Percentiles rank a stretch among this genome's conserved stretches.
Evolutionary conservation across 257 asterid species (phyloP).

Genomic region (Ajuga chamaepitys): DNA sequence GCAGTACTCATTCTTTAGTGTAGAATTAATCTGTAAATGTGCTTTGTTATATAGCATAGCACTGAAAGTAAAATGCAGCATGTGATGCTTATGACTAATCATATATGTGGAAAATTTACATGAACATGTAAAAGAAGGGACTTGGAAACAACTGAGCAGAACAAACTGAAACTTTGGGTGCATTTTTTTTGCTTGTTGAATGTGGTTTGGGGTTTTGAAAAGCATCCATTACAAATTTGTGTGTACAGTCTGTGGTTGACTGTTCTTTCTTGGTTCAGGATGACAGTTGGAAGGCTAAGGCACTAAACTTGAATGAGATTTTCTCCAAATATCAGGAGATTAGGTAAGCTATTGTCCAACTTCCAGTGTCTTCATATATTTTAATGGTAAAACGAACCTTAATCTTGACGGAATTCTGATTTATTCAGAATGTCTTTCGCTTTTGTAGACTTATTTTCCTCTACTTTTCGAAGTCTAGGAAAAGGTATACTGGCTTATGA

Average conservation of each 20-base stretch:
- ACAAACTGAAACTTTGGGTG: not conserved
- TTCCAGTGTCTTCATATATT: not conserved
- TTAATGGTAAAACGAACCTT: not conserved
- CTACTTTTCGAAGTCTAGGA: too few relatives aligned
- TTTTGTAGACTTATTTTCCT: not conserved
- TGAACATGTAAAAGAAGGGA: not conserved
- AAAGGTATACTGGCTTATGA: not conserved
- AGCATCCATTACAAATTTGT: not conserved
- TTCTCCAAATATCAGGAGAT: slow-evolving; percentile 43
- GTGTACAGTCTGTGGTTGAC: not conserved
- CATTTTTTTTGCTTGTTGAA: not conserved
- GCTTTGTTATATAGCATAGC: not conserved
- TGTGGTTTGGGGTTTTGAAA: not conserved
- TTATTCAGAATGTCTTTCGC: not conserved
- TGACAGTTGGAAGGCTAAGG: slow-evolving; percentile 53
- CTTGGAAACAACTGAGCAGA: not conserved
- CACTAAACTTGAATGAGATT: slow-evolving; percentile 54
- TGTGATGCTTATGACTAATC: too few relatives aligned
- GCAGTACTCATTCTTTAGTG: not conserved
- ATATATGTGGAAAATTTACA: too few relatives aligned
- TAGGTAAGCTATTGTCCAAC: slow-evolving; percentile 29
- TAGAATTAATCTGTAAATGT: not conserved
- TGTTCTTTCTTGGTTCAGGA: slow-evolving; percentile 35
- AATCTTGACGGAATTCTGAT: not conserved
- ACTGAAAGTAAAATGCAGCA: not conserved